Evolutionary conservation across 345 rosid genomes (phyloP).

Genomic region (Hypericum androsaemum): DNA sequence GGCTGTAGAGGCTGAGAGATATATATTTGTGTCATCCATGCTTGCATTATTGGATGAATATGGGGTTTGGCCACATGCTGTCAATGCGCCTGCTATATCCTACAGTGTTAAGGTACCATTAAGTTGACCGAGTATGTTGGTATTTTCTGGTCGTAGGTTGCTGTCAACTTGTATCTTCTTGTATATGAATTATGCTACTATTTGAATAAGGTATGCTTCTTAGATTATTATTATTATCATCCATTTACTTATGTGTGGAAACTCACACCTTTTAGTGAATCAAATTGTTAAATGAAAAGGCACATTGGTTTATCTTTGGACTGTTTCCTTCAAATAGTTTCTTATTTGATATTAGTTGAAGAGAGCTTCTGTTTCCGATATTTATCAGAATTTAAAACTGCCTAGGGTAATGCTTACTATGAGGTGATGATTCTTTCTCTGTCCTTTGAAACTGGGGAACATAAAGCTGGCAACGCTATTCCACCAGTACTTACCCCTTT

Average conservation of each 20-base stretch:
- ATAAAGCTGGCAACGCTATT: background rate
- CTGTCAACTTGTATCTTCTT: background rate
- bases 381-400: too few relatives aligned
- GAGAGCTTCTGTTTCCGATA: too few relatives aligned
- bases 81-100: conserved; percentile 62
- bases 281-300: too few relatives aligned
- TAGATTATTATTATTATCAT: too few relatives aligned
- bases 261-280: too few relatives aligned
- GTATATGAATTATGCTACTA: background rate
- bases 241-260: too few relatives aligned
- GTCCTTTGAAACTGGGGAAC: conserved; percentile 2
- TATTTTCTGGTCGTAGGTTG: background rate
- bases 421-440: background rate
- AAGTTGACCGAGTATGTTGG: background rate
- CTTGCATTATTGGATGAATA: conserved; percentile 79
- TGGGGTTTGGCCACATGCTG: conserved; percentile 59
- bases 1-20: conserved; percentile 79
- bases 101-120: conserved; percentile 57
- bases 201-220: background rate
- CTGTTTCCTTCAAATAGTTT: too few relatives aligned
- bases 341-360: too few relatives aligned
- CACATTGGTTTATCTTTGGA: too few relatives aligned
- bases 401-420: background rate
- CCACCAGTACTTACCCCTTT: conserved; percentile 10
- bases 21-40: conserved; percentile 72